phyloP scores from a whole-genome alignment of 202 grass and related monocot genomes.

The Bolboschoenoplectus hybrid region DNA sequence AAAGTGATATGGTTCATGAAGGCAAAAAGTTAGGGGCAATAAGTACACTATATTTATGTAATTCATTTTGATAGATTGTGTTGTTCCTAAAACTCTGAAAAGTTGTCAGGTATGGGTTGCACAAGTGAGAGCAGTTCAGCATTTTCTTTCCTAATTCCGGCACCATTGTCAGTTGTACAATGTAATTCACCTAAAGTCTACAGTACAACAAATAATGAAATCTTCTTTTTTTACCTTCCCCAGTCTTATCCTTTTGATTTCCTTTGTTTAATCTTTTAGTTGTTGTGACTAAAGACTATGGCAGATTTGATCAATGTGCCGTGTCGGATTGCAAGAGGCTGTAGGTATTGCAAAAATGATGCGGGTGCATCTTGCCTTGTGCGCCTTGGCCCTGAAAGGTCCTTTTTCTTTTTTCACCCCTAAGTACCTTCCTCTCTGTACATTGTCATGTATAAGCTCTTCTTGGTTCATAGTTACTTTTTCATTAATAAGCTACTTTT shows the following conservation, averaged over 20 bases:
- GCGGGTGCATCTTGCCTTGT: conserved; percentile 74
- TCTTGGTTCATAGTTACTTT: not conserved
- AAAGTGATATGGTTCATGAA: not conserved
- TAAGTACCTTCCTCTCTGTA: not conserved
- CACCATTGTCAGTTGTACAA: not conserved
- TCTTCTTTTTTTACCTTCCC: not conserved
- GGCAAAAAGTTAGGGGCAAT: not conserved
- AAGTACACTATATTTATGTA: not conserved
- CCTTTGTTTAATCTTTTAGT: conserved; percentile 28
- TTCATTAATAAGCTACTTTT: conserved; percentile 38
- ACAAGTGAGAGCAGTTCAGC: not conserved
- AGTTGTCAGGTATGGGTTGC: not conserved
- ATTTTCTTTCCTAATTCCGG: conserved; percentile 2
- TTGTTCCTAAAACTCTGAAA: not conserved
- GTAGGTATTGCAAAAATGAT: conserved; percentile 70
- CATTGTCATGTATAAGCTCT: conserved; percentile 7
- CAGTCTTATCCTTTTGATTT: not conserved
- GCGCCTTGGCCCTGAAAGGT: conserved; percentile 72
- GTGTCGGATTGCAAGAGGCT: conserved; percentile 80
- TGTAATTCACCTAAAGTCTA: not conserved
- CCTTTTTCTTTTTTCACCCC: not conserved
- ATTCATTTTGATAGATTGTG: not conserved
- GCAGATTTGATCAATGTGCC: conserved; percentile 73
- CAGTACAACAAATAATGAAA: not conserved
- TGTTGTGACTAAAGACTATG: conserved; percentile 50